Conservation (phyloP, 768 basidiomycete species). For the Mycena latifolia region DNA sequence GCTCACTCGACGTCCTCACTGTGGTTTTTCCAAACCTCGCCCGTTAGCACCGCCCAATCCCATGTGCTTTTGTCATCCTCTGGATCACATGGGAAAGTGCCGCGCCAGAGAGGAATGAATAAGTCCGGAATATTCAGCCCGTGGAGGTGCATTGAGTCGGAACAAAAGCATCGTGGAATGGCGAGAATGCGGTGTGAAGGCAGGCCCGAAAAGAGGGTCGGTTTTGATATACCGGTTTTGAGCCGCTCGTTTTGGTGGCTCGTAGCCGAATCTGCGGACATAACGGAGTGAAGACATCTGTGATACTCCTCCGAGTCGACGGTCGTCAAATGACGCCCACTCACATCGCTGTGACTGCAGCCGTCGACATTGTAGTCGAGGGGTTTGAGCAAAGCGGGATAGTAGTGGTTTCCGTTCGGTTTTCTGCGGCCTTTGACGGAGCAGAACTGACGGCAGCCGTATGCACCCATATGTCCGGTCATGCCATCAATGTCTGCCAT, state of each 20-base stretch:
- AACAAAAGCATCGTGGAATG: no score
- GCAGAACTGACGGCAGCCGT: slow-evolving; percentile 52
- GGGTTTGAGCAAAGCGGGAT: slow-evolving; percentile 46
- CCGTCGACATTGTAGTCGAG: slow-evolving; percentile 38
- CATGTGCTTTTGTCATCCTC: slow-evolving; percentile 42
- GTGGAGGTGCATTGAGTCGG: no score
- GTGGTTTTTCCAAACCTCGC: slow-evolving; percentile 35
- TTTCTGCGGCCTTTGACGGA: slow-evolving; percentile 46
- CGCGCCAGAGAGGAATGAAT: slow-evolving; percentile 37
- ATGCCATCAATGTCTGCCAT: slow-evolving; percentile 47
- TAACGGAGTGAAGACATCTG: slow-evolving; percentile 36
- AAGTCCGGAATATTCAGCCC: slow-evolving; percentile 40
- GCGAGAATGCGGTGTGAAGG: no score
- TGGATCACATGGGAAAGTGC: slow-evolving; percentile 38
- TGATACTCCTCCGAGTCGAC: slow-evolving; percentile 49
- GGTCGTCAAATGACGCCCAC: slow-evolving; percentile 35
- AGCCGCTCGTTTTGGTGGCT: no score
- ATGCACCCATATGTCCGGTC: slow-evolving; percentile 50
- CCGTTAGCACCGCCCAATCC: slow-evolving; percentile 44
- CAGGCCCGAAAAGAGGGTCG: no score
- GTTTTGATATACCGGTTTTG: no score
- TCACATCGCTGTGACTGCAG: slow-evolving; percentile 39
- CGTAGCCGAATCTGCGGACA: no score
- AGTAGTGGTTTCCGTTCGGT: slow-evolving; percentile 45
- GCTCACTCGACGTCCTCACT: slow-evolving; percentile 30